Evolutionary conservation across 345 rosid genomes (phyloP).

Genomic region (Euphorbia pulcherrima): DNA sequence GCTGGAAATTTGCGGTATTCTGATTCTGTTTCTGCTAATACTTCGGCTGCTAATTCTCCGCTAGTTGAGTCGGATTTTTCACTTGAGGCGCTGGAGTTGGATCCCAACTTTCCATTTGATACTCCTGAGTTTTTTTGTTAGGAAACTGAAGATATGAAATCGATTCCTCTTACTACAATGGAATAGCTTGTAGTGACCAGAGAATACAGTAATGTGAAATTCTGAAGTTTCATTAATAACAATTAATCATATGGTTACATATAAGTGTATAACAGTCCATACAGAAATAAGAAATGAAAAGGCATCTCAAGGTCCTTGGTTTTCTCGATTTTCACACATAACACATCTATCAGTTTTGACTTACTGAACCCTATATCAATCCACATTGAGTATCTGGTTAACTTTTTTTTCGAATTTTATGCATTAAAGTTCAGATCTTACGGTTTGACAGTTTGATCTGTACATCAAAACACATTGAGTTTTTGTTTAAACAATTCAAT

Average conservation of each 20-base stretch:
- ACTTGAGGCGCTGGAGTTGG: conserved; percentile 52
- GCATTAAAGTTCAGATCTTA: too few relatives aligned
- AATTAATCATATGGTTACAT: background rate
- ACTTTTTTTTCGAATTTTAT: too few relatives aligned
- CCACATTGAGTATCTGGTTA: too few relatives aligned
- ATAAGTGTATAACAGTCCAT: too few relatives aligned
- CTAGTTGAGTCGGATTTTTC: conserved; percentile 64
- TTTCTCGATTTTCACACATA: too few relatives aligned
- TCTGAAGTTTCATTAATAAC: conserved; percentile 15
- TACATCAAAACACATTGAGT: too few relatives aligned
- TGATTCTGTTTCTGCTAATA: conserved; percentile 58
- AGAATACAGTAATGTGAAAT: conserved; percentile 3
- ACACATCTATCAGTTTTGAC: too few relatives aligned
- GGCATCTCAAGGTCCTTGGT: too few relatives aligned
- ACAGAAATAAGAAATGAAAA: too few relatives aligned
- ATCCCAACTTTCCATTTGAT: conserved; percentile 51
- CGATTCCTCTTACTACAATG: conserved; percentile 5
- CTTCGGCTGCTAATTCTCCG: conserved; percentile 70
- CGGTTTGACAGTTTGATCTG: too few relatives aligned
- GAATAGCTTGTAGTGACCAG: conserved; percentile 17
- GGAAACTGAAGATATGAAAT: conserved; percentile 9
- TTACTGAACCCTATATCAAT: too few relatives aligned
- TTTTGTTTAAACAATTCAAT: too few relatives aligned
- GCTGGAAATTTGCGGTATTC: conserved; percentile 19
- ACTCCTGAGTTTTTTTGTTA: conserved; percentile 38